Conservation (phyloP, 306 rosid species). For the Cotoneaster glaucophyllus region DNA sequence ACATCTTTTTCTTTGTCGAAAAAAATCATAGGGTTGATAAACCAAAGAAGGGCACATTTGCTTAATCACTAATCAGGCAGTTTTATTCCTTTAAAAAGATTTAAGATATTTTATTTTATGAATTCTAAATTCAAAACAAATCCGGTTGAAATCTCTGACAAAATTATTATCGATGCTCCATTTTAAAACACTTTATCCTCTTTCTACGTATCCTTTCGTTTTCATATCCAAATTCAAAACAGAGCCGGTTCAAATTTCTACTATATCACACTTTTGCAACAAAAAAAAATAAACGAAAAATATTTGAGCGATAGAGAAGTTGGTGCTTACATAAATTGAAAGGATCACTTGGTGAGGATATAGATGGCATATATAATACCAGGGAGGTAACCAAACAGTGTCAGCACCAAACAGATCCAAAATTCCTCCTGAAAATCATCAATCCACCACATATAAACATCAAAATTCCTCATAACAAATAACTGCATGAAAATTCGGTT, state of each 20-base stretch:
- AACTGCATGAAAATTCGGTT: not conserved
- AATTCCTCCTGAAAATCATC: conserved; percentile 51
- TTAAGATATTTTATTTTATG: too few relatives aligned
- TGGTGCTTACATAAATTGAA: conserved; percentile 26
- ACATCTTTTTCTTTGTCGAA: not conserved
- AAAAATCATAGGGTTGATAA: too few relatives aligned
- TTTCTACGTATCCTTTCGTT: too few relatives aligned
- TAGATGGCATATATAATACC: conserved; percentile 72
- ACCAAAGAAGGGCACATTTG: not conserved
- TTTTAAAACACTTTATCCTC: too few relatives aligned
- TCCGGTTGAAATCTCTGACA: not conserved
- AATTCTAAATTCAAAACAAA: too few relatives aligned
- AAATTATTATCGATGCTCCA: too few relatives aligned
- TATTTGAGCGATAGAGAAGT: not conserved
- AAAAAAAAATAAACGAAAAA: not conserved
- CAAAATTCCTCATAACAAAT: too few relatives aligned
- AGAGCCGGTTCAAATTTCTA: too few relatives aligned
- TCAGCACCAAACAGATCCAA: conserved; percentile 78
- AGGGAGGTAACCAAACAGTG: conserved; percentile 59
- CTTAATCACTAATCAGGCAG: not conserved
- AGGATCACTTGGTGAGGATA: conserved; percentile 52
- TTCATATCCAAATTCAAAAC: too few relatives aligned
- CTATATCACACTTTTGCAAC: rapidly evolving
- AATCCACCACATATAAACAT: not conserved
- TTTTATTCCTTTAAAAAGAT: not conserved